Conservation (phyloP, 352 stramenopile genomes). For the Globisporangium acanthophoron region DNA sequence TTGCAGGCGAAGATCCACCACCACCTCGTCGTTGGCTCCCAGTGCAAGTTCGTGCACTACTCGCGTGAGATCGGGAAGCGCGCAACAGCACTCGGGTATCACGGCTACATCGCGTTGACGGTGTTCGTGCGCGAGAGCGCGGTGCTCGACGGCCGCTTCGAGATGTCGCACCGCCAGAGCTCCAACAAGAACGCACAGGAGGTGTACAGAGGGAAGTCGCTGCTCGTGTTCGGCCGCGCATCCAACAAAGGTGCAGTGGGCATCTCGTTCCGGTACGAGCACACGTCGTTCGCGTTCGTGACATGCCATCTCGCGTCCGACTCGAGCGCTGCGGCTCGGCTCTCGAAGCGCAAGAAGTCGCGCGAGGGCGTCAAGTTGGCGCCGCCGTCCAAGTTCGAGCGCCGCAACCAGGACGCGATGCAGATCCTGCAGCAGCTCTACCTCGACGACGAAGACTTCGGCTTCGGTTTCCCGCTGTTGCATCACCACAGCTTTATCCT, state of each 20-base stretch:
- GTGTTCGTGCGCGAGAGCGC: conserved; percentile 74
- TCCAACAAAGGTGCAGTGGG: conserved; percentile 72
- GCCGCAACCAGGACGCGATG: conserved; percentile 78
- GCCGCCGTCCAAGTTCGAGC: conserved; percentile 62
- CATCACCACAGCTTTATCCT: conserved; percentile 88
- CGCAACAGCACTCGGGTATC: conserved; percentile 73
- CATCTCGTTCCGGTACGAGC: conserved; percentile 50
- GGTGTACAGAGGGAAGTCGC: conserved; percentile 70
- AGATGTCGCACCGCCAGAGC: conserved; percentile 51
- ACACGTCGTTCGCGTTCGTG: conserved; percentile 61
- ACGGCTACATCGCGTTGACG: conserved; percentile 84
- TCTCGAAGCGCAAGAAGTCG: conserved; percentile 21
- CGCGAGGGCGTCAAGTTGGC: conserved; percentile 1
- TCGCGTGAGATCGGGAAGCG: conserved; percentile 77
- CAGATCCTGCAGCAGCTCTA: conserved; percentile 80
- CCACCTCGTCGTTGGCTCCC: conserved; percentile 47
- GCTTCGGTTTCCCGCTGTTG: conserved; percentile 77
- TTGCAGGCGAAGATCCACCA: conserved; percentile 62
- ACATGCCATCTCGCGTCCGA: conserved; percentile 86
- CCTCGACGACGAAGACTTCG: conserved; percentile 76
- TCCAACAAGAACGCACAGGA: conserved; percentile 62
- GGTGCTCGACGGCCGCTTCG: conserved; percentile 56
- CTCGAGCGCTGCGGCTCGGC: conserved; percentile 40
- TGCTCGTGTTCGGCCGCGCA: conserved; percentile 67
- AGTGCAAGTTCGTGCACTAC: conserved; percentile 67